Conservation (phyloP, 805 yeast genomes). For the Metschnikowia rubicola region DNA sequence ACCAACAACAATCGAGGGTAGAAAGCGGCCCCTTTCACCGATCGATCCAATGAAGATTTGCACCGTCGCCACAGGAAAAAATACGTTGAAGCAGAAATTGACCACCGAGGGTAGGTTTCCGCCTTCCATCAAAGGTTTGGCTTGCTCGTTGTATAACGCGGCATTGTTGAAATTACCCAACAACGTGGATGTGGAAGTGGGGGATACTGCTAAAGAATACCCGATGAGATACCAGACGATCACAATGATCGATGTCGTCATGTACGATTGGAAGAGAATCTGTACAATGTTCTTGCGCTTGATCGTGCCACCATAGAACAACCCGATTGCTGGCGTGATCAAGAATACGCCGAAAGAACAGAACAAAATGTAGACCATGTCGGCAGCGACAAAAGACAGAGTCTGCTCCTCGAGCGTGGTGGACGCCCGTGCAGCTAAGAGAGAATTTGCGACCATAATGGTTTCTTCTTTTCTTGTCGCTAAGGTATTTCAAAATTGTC, state of each 20-base stretch:
- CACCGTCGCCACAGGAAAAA: constrained; percentile 47
- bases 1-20: constrained; percentile 41
- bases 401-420: constrained; percentile 30
- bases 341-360: constrained; percentile 48
- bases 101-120: constrained; percentile 48
- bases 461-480: too few species aligned
- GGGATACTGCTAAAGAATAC: constrained; percentile 42
- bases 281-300: constrained; percentile 43
- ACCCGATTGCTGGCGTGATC: constrained; percentile 45
- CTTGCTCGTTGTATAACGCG: constrained; percentile 37
- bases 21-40: constrained; percentile 41
- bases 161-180: constrained; percentile 39
- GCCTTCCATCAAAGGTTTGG: constrained; percentile 41
- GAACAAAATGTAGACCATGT: constrained; percentile 48
- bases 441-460: not conserved
- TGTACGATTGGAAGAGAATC: constrained; percentile 41
- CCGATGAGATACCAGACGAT: constrained; percentile 46
- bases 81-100: constrained; percentile 42
- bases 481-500: not conserved
- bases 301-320: constrained; percentile 43
- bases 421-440: constrained; percentile 4
- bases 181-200: constrained; percentile 24
- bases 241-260: constrained; percentile 38
- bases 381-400: constrained; percentile 37
- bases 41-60: constrained; percentile 45